phyloP scores from a whole-genome alignment of 139 green algal genomes.

The Monoraphidium neglectum region DNA sequence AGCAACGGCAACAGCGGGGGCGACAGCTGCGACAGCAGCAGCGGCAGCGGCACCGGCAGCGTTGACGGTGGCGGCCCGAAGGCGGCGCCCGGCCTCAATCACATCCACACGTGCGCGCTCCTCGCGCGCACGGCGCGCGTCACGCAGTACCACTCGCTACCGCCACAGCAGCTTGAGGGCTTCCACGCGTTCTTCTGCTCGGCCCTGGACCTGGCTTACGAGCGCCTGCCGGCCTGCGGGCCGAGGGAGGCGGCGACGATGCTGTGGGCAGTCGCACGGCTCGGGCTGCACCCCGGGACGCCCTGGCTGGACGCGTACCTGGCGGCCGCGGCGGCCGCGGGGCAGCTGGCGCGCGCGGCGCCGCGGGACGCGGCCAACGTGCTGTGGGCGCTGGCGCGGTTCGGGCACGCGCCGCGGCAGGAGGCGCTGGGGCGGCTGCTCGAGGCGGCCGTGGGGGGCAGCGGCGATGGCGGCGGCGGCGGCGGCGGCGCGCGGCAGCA shows the following conservation, averaged over 20 bases:
- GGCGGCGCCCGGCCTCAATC: conserved; percentile 1
- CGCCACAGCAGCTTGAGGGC: neutral
- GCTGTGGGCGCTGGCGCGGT: conserved; percentile 17
- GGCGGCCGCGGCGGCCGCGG: neutral
- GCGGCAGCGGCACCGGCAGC: too few species aligned
- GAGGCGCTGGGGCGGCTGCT: neutral
- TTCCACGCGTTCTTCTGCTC: conserved; percentile 5
- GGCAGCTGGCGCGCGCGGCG: conserved; percentile 2
- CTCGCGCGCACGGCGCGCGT: conserved; percentile 3
- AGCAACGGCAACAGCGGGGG: too few species aligned
- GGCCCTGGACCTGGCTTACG: neutral
- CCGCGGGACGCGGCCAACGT: conserved; percentile 8
- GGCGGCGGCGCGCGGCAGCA: too few species aligned
- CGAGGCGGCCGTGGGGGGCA: neutral
- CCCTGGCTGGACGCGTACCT: conserved; percentile 30
- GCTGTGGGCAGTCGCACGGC: conserved; percentile 34
- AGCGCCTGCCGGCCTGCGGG: neutral
- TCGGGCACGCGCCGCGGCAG: conserved; percentile 5
- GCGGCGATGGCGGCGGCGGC: too few species aligned
- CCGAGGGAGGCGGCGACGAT: conserved; percentile 22
- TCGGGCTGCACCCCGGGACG: conserved; percentile 21
- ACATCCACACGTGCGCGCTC: conserved; percentile 22
- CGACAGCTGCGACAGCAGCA: too few species aligned
- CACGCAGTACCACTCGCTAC: conserved; percentile 5
- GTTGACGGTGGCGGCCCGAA: neutral